Base-by-base conservation (phyloP, 169 alveolate genomes). In the Amoebophrya sp. region DNA sequence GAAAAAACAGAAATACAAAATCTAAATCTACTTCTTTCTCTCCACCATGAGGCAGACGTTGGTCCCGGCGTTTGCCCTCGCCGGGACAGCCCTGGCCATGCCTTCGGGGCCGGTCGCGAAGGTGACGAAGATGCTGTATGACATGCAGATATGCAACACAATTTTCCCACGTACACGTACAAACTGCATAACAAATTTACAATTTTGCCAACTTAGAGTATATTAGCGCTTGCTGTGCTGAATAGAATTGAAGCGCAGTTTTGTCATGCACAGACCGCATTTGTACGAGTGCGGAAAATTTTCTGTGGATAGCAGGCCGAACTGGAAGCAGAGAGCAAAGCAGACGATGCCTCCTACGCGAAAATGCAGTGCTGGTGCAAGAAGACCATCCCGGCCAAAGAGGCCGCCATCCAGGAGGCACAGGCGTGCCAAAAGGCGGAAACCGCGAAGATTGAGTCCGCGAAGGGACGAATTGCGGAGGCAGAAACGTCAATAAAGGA, bases 301-400 rank as follows among this genome's bases (percentile, higher is more conserved):
- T n/a, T n/a, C n/a, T n/a, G n/a, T n/a, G n/a, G n/a, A n/a, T n/a
- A n/a, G n/a, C n/a, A n/a, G n/a, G n/a, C n/a, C n/a, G 83, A 66
- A n/a, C 83, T 66, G 7, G 83, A 66, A 25, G 83, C 32, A 2
- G 83, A 66, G 1, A 25, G 83, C 35, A 66, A 66, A 25, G 83
- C 83, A 7, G 83, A 66, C 35, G 83, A 66, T 3, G 83, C 83
- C 18, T 0, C 39, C 32, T 66, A 66, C 83, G 83, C 83, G 32
- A 66, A 66, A 25, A 66, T 66, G 83, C 83, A 66, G 35, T 66
- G 83, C 83, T 66, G 83, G 83, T 66, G 83, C 83, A 66, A 66
- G 83, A 66, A 66, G 32, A 66, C 83, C 39, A n/a, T 66, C 39
- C 83, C 83, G 32, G 83, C 83, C 1, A 66, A 66, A 25, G 83